Base-by-base conservation (phyloP, 2,329 filamentous ascomycete species). In the Colletotrichum chlorophyti region DNA sequence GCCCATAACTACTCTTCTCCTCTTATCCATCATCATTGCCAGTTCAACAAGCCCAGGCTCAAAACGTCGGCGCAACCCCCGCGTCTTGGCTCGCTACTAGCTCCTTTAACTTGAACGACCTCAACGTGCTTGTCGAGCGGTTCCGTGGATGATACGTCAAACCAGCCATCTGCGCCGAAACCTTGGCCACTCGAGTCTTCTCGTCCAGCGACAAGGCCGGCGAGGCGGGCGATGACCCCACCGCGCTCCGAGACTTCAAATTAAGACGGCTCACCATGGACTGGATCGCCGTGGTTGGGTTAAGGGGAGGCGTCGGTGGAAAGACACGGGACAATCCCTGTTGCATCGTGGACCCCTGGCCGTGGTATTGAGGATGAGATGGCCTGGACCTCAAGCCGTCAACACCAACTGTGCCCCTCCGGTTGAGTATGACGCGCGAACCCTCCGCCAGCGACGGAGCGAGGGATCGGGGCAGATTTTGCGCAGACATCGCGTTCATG, bases 191-290 rank as follows among this genome's bases (percentile, higher is more conserved):
- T 29, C 43, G 47, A 32, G 21, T 24, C 42, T 50, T 43, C 26
- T 47, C 48, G 47, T 62, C 64, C 51, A 53, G 60, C 24, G 65
- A 66, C 21, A 54, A 27, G 17, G 47, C 52, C 10, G 60, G 61
- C 50, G 66, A 62, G 10, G 64, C 60, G 4, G 65, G 58, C 34
- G 61, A 63, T 34, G 40, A 61, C 63, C 14, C 58, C 43, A 19
- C 53, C 1, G n/a, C 38, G 7, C 60, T 63, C 42, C 68, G 63
- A 7, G 68, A 67, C n/a, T 71, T 66, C 2, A 70, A 65, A 37
- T 75, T 71, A 11, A 75, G 51, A 35, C 70, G 70, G 54, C 65
- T 65, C 64, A 72, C 70, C 67, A 71, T 71, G 5, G 68, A 65
- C 15, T 61, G 65, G 47, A 75, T 68, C 8, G 70, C 70, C 3